A percentile compares a stretch with the other conserved stretches of the same genome.
phyloP scores from a whole-genome alignment of 2,329 filamentous ascomycete species.

The Dactylonectria estremocensis region DNA sequence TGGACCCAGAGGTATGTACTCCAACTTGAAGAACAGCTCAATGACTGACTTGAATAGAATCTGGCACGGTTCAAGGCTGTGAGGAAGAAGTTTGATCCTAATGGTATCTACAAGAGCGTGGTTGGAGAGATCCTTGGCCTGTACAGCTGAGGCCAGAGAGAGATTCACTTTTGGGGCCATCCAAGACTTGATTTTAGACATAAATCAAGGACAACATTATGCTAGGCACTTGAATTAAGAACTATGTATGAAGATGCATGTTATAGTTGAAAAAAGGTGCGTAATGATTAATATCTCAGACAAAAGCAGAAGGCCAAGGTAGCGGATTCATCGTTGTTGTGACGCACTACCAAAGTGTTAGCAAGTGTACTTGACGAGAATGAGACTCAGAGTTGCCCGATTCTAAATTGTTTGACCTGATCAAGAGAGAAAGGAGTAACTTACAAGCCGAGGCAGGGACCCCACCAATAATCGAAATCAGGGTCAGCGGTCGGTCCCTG shows the following conservation, averaged over 20 bases:
- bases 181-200: no score
- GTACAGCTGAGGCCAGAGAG: slow-evolving; percentile 47
- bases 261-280: no score
- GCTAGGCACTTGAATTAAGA: no score
- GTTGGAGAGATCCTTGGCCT: slow-evolving; percentile 65
- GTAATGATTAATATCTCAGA: no score
- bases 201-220: no score
- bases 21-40: background rate
- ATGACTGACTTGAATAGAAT: slow-evolving; percentile 47
- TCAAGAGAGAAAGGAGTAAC: background rate
- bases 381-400: background rate
- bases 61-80: slow-evolving; percentile 64
- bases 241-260: no score
- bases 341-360: background rate
- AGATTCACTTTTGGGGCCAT: no score
- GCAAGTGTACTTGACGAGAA: background rate
- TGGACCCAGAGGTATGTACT: slow-evolving; percentile 60
- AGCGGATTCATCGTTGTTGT: background rate
- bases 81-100: slow-evolving; percentile 63
- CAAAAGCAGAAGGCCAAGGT: background rate
- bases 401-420: background rate
- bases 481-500: background rate
- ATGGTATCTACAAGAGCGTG: slow-evolving; percentile 63
- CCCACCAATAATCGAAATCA: background rate
- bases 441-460: background rate